phyloP scores from a whole-genome alignment of 306 rosid genomes.

The Pterocarpus santalinus region DNA sequence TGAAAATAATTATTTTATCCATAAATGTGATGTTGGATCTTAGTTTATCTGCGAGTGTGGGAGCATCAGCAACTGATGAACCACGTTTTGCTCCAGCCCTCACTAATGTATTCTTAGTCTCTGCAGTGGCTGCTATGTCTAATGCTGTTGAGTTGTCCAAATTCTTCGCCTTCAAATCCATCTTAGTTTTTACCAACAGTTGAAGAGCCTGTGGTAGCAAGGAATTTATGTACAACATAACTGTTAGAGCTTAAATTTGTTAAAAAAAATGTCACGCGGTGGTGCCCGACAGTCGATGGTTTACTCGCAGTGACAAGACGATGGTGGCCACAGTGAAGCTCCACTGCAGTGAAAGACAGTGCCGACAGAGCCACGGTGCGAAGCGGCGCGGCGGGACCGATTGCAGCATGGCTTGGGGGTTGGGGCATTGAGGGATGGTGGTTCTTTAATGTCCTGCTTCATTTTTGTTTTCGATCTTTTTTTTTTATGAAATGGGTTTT shows the following conservation, averaged over 20 bases:
- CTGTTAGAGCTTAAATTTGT: neutral
- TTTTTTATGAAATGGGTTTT: too few species aligned
- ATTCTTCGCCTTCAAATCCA: slow-evolving; percentile 42
- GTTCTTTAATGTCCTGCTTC: too few species aligned
- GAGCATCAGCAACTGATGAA: neutral
- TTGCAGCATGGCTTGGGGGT: too few species aligned
- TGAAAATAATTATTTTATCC: neutral
- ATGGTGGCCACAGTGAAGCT: too few species aligned
- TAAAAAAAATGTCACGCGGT: too few species aligned
- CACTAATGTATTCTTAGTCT: slow-evolving; percentile 22
- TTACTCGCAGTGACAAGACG: too few species aligned
- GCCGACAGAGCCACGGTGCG: too few species aligned
- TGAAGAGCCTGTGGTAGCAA: slow-evolving; percentile 15
- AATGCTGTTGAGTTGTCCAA: slow-evolving; percentile 40
- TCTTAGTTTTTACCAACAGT: slow-evolving; percentile 21
- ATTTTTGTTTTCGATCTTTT: too few species aligned
- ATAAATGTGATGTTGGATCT: neutral
- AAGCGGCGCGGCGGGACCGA: too few species aligned
- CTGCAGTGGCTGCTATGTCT: slow-evolving; percentile 24
- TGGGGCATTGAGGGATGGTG: too few species aligned
- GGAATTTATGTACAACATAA: neutral
- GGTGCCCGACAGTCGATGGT: too few species aligned
- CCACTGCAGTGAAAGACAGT: too few species aligned
- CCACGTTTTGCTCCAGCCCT: slow-evolving; percentile 21
- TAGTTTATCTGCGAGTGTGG: neutral